A percentile compares a stretch with the other conserved stretches of the same genome.
These are phyloP conservation scores for Cymbopogon citratus DNA, from an alignment of 176 grass and related monocot species.

Conservation along the genomic window DNA sequence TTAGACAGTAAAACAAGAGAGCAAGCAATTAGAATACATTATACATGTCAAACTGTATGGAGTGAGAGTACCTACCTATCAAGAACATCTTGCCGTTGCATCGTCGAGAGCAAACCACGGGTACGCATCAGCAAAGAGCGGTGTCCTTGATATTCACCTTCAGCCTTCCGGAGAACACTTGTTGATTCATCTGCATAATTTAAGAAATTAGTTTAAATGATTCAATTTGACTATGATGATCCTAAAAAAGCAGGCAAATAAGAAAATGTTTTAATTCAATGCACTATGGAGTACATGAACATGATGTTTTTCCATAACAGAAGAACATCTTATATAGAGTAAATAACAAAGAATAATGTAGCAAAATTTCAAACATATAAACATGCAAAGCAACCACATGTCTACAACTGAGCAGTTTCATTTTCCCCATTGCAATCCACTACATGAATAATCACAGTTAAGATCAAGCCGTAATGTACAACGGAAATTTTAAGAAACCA, in stretches of 20 bases:
- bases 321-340: neutral
- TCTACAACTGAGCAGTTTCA: neutral
- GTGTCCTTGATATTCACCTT: slow-evolving; percentile 90
- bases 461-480: neutral
- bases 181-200: slow-evolving; percentile 79
- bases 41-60: too few relatives aligned
- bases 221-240: neutral
- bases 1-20: neutral
- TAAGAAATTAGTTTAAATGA: neutral
- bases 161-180: slow-evolving; percentile 61
- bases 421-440: neutral
- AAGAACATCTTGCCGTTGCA: slow-evolving; percentile 81
- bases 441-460: slow-evolving; percentile 1
- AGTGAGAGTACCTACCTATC: slow-evolving; percentile 50
- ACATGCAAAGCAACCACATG: neutral
- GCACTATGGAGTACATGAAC: neutral
- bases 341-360: neutral
- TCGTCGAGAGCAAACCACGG: slow-evolving; percentile 68
- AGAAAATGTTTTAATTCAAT: neutral
- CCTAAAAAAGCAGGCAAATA: neutral
- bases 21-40: neutral
- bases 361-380: neutral
- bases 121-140: slow-evolving; percentile 76
- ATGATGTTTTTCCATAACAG: neutral
- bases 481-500: neutral